Evolutionary conservation across 495 filamentous ascomycete genomes (phyloP).

Genomic region (Hyaloscypha finlandica): DNA sequence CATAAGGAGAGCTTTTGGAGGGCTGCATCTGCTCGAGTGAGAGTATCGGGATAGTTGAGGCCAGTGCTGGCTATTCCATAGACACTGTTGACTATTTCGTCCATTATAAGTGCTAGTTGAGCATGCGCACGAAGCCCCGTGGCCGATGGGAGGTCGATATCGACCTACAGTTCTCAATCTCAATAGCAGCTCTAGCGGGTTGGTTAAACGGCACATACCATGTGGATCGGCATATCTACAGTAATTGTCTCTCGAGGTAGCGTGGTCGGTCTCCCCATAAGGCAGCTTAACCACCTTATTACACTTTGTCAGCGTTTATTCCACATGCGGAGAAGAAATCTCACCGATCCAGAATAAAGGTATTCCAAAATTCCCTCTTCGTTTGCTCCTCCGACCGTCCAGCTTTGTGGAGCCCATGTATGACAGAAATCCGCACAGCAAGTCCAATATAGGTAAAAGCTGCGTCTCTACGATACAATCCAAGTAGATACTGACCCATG

Average conservation of each 20-base stretch:
- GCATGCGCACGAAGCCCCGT: constrained; percentile 41
- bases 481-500: constrained; percentile 37
- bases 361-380: constrained; percentile 45
- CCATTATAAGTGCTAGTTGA: constrained; percentile 40
- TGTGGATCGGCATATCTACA: constrained; percentile 37
- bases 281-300: constrained; percentile 42
- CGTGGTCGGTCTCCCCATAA: constrained; percentile 43
- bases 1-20: constrained; percentile 6
- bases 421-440: constrained; percentile 40
- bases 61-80: constrained; percentile 31
- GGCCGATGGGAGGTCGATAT: constrained; percentile 29
- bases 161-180: no score
- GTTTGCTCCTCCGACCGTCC: constrained; percentile 31
- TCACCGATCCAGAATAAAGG: constrained; percentile 45
- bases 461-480: constrained; percentile 42
- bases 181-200: no score
- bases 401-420: constrained; percentile 40
- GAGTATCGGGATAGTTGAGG: background rate
- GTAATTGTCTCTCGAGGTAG: constrained; percentile 39
- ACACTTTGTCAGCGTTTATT: constrained; percentile 8
- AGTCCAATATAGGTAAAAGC: constrained; percentile 40
- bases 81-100: constrained; percentile 40
- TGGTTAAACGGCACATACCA: constrained; percentile 30
- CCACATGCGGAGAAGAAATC: background rate
- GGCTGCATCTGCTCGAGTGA: background rate